These are phyloP conservation scores for Corymbia citriodora DNA, from an alignment of 441 rosid genomes.

Conservation along the genomic window DNA sequence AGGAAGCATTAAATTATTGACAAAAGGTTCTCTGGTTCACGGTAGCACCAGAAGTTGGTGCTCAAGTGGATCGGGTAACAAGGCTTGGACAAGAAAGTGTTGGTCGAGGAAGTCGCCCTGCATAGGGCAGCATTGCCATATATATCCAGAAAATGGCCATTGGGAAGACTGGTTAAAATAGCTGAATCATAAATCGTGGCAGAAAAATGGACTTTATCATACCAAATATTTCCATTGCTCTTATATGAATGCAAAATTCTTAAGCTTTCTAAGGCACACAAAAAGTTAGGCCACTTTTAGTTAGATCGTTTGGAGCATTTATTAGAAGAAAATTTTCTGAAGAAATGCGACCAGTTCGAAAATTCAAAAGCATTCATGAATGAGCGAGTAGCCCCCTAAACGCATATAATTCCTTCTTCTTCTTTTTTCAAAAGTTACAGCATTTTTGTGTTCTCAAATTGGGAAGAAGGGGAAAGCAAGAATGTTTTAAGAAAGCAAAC, in stretches of 20 bases:
- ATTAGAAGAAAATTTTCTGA: not conserved
- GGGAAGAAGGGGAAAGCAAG: not conserved
- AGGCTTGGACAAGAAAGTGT: not conserved
- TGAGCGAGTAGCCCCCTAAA: not conserved
- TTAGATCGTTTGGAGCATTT: not conserved
- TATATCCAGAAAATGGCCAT: not conserved
- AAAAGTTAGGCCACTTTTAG: not conserved
- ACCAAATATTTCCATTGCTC: not conserved
- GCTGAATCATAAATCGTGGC: too few relatives aligned
- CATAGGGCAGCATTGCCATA: not conserved
- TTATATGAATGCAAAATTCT: not conserved
- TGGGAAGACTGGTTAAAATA: too few relatives aligned
- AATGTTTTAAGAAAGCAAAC: not conserved
- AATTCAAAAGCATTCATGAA: not conserved
- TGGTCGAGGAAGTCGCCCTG: not conserved
- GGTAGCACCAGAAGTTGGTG: not conserved
- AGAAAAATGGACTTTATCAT: not conserved
- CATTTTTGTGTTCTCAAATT: not conserved
- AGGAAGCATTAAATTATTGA: not conserved
- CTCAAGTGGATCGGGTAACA: not conserved
- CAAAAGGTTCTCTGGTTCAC: not conserved
- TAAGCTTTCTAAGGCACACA: not conserved
- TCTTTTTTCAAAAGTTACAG: not conserved
- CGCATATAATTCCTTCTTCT: not conserved
- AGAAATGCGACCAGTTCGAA: not conserved